Percentiles rank a stretch among this genome's conserved stretches.
These are phyloP conservation scores for Cyclanthera cordifolia DNA, from an alignment of 306 rosid genomes.

Conservation along the genomic window DNA sequence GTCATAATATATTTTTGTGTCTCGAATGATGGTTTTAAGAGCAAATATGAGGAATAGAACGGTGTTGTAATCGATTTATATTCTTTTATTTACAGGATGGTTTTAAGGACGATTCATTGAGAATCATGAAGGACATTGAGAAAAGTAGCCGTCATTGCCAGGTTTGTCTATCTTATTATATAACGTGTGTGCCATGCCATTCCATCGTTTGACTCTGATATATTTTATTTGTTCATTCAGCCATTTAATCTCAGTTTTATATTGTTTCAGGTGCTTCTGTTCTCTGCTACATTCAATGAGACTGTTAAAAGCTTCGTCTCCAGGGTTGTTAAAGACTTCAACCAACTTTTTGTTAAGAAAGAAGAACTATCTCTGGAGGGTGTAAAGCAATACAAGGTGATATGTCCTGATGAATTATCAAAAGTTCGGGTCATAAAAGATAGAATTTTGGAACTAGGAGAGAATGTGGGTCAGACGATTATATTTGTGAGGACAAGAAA, in stretches of 20 bases:
- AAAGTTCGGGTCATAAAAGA: conserved; percentile 51
- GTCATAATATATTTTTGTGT: not conserved
- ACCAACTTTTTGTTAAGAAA: conserved; percentile 72
- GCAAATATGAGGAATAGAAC: not conserved
- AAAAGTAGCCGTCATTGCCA: conserved; percentile 52
- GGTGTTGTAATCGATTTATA: not conserved
- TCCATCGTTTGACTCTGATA: not conserved
- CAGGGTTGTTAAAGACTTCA: conserved; percentile 50
- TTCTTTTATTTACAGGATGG: conserved; percentile 67
- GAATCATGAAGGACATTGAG: conserved; percentile 66
- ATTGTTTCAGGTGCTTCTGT: conserved; percentile 58
- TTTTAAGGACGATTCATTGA: conserved; percentile 73
- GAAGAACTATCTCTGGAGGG: conserved; percentile 70
- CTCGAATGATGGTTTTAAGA: not conserved
- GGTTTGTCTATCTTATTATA: conserved; percentile 31
- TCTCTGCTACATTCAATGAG: conserved; percentile 92
- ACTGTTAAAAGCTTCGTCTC: conserved; percentile 57
- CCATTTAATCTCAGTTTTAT: not conserved
- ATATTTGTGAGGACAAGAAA: conserved; percentile 63
- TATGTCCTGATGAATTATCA: conserved; percentile 48
- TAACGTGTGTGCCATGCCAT: not conserved
- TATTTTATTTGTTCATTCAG: not conserved
- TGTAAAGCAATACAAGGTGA: conserved; percentile 76
- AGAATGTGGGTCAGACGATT: conserved; percentile 78
- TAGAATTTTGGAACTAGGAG: conserved; percentile 69